Evolutionary conservation across 192 early-diverging fungal genomes (phyloP).

Genomic region (Diversispora eburnea): DNA sequence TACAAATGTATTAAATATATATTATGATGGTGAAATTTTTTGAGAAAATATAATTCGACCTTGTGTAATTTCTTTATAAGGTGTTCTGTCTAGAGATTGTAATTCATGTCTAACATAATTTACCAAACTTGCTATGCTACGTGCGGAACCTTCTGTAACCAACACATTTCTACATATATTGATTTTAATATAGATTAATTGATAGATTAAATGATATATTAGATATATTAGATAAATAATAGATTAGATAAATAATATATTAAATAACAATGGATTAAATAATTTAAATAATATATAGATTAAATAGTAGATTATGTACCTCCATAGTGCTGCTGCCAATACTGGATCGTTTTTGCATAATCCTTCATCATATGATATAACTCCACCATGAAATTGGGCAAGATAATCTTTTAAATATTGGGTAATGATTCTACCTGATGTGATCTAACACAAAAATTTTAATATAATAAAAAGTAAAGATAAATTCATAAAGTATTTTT

Average conservation of each 20-base stretch:
- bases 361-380: constrained; percentile 90
- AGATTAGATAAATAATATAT: neutral
- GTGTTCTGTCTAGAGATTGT: constrained; percentile 38
- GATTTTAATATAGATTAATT: neutral
- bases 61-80: constrained; percentile 37
- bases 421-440: constrained; percentile 67
- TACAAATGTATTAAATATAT: no score
- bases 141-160: constrained; percentile 33
- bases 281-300: neutral
- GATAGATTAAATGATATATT: no score
- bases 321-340: constrained; percentile 88
- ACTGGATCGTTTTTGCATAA: constrained; percentile 81
- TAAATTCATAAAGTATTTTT: no score
- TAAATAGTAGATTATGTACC: constrained; percentile 33
- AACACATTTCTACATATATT: constrained; percentile 37
- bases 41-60: constrained; percentile 29
- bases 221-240: neutral
- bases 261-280: neutral
- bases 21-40: no score
- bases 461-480: neutral
- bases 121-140: constrained; percentile 37
- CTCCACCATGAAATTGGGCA: constrained; percentile 80
- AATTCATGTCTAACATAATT: constrained; percentile 41
- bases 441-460: constrained; percentile 43
- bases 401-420: constrained; percentile 78